Percentiles rank a stretch among this genome's conserved stretches.
These are phyloP conservation scores for Quercus robur DNA, from an alignment of 306 rosid genomes.

Conservation along the genomic window DNA sequence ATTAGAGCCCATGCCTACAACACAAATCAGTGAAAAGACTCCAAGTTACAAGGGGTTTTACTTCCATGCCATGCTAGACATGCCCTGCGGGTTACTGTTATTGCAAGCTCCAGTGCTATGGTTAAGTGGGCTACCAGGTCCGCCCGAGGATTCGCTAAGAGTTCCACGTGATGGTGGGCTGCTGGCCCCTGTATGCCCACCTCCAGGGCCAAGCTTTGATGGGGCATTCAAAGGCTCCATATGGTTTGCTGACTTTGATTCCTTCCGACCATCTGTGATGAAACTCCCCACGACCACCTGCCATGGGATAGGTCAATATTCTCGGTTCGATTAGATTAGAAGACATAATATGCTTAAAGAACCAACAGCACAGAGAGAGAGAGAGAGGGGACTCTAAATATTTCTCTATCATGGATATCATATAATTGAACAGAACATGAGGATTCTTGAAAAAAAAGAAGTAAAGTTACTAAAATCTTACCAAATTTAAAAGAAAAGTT, in stretches of 20 bases:
- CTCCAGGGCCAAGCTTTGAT: conserved; percentile 17
- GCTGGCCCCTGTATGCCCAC: conserved; percentile 41
- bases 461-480: no score
- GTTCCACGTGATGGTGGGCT: conserved; percentile 47
- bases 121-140: conserved; percentile 40
- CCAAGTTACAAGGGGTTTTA: conserved; percentile 11
- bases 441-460: no score
- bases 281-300: conserved; percentile 71
- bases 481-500: no score
- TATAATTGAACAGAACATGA: no score
- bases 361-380: no score
- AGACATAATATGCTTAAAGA: no score
- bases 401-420: no score
- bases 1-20: conserved; percentile 15
- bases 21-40: conserved; percentile 21
- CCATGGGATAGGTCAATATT: conserved; percentile 3
- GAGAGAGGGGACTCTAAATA: no score
- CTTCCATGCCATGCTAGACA: conserved; percentile 60
- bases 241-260: conserved; percentile 26
- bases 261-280: conserved; percentile 39
- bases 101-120: conserved; percentile 40
- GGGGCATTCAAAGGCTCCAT: conserved; percentile 16
- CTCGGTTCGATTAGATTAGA: background rate
- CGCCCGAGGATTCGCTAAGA: conserved; percentile 48
- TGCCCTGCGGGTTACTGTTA: conserved; percentile 46